Evolutionary conservation across 2,329 filamentous ascomycete species (phyloP).

Genomic region (Claviceps africana): DNA sequence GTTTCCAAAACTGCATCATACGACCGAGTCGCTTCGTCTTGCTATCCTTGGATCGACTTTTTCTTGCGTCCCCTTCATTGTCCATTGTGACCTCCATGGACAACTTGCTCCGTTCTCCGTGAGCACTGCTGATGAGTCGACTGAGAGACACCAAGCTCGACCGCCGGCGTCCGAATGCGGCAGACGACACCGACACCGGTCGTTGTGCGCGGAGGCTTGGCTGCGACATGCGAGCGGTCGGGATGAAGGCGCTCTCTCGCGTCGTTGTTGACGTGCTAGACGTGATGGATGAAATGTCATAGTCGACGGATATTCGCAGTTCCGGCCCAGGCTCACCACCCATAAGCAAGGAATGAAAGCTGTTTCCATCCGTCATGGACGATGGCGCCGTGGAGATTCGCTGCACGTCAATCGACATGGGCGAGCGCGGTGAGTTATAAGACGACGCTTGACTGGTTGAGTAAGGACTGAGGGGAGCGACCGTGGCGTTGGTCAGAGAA

Average conservation of each 20-base stretch:
- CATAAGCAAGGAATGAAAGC: slow-evolving; percentile 55
- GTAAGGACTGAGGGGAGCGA: slow-evolving; percentile 47
- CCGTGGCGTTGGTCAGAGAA: slow-evolving; percentile 25
- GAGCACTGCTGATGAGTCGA: slow-evolving; percentile 59
- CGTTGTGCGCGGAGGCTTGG: slow-evolving; percentile 39
- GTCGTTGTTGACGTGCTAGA: slow-evolving; percentile 69
- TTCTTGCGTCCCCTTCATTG: slow-evolving; percentile 38
- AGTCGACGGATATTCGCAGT: slow-evolving; percentile 53
- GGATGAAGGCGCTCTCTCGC: slow-evolving; percentile 43
- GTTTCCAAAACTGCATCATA: slow-evolving; percentile 69
- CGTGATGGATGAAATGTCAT: slow-evolving; percentile 57
- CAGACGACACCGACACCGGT: slow-evolving; percentile 47
- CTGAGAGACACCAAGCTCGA: slow-evolving; percentile 67
- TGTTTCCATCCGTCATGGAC: slow-evolving; percentile 56
- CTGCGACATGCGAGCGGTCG: slow-evolving; percentile 33
- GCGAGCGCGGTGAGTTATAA: slow-evolving; percentile 50
- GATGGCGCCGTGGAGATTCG: slow-evolving; percentile 64
- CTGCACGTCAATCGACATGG: slow-evolving; percentile 56
- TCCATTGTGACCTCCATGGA: slow-evolving; percentile 51
- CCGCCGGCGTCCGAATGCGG: slow-evolving; percentile 53
- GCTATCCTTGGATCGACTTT: slow-evolving; percentile 41
- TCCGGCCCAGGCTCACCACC: slow-evolving; percentile 64
- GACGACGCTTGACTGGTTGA: slow-evolving; percentile 50
- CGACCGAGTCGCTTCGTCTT: slow-evolving; percentile 58
- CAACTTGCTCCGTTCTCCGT: slow-evolving; percentile 62